Evolutionary conservation across 108 stramenopile species (phyloP).

Genomic region (Aurantiochytrium sp.): DNA sequence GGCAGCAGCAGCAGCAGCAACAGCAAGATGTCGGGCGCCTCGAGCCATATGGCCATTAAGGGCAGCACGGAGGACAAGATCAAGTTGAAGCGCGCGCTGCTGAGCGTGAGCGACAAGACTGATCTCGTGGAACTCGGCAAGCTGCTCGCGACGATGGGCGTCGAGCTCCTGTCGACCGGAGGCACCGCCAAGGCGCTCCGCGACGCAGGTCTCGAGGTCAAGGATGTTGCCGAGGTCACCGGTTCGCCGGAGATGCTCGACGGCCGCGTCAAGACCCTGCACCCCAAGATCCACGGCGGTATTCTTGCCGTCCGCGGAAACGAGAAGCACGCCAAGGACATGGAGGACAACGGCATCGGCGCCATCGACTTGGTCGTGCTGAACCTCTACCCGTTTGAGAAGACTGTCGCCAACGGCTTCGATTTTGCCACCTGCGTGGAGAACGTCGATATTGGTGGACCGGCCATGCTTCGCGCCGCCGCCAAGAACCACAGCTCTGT

Average conservation of each 20-base stretch:
- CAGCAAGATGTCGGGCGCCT: background rate
- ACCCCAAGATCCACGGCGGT: conserved; percentile 95
- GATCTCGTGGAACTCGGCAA: conserved; percentile 83
- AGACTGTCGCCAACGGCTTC: conserved; percentile 76
- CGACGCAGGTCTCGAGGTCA: conserved; percentile 72
- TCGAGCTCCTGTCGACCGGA: conserved; percentile 90
- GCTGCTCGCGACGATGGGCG: conserved; percentile 64
- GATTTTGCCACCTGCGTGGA: conserved; percentile 90
- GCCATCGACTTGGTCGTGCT: conserved; percentile 90
- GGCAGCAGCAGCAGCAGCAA: too few species aligned
- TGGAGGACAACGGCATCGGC: conserved; percentile 76
- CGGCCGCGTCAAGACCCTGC: conserved; percentile 96
- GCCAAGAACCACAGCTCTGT: conserved; percentile 97
- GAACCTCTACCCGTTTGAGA: conserved; percentile 95
- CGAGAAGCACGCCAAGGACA: conserved; percentile 70
- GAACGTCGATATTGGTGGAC: conserved; percentile 99
- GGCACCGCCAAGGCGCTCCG: conserved; percentile 81
- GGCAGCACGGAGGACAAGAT: background rate
- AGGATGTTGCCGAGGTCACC: conserved; percentile 86
- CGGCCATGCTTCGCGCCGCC: conserved; percentile 88
- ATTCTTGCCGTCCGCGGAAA: conserved; percentile 89
- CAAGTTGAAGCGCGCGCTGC: conserved; percentile 69
- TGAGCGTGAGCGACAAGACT: conserved; percentile 90
- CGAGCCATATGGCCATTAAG: background rate
- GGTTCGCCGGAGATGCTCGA: conserved; percentile 86